Conservation (phyloP, 1,139 yeast species). For the Debaryomyces sp. region DNA sequence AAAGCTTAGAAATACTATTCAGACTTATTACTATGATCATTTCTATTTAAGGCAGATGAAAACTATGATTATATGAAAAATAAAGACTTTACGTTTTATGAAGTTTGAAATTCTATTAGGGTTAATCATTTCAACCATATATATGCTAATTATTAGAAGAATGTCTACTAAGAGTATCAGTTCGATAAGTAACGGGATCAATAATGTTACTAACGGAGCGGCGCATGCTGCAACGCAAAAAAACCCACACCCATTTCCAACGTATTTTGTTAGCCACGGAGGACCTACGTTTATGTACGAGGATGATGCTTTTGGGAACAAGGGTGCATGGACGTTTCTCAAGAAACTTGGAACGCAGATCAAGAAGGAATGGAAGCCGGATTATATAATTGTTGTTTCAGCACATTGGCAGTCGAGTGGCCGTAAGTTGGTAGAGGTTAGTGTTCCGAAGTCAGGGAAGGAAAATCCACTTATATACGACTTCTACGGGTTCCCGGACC, state of each 20-base stretch:
- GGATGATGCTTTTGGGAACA: slow-evolving; percentile 45
- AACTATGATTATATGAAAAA: not conserved
- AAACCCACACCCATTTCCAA: slow-evolving; percentile 45
- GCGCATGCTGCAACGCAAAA: slow-evolving; percentile 3
- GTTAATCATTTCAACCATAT: not conserved
- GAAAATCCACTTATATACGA: slow-evolving; percentile 60
- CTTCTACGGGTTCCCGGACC: slow-evolving; percentile 68
- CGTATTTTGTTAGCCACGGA: slow-evolving; percentile 74
- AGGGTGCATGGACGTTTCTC: slow-evolving; percentile 62
- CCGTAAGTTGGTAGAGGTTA: slow-evolving; percentile 49
- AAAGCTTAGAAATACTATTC: not conserved
- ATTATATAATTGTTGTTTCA: slow-evolving; percentile 63
- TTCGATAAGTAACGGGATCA: not conserved
- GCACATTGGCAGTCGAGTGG: slow-evolving; percentile 74
- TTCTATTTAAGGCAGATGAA: not conserved
- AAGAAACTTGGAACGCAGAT: slow-evolving; percentile 54
- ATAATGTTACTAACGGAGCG: not conserved
- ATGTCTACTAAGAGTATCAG: not conserved
- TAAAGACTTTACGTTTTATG: not conserved
- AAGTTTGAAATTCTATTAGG: not conserved
- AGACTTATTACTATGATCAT: not conserved
- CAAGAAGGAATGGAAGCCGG: slow-evolving; percentile 55
- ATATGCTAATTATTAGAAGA: not conserved
- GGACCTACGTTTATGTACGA: slow-evolving; percentile 73
- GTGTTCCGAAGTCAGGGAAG: slow-evolving; percentile 34